Percentiles rank a stretch among this genome's conserved stretches.
phyloP scores from a whole-genome alignment of 768 basidiomycete species.

The Naganishia antarctica region DNA sequence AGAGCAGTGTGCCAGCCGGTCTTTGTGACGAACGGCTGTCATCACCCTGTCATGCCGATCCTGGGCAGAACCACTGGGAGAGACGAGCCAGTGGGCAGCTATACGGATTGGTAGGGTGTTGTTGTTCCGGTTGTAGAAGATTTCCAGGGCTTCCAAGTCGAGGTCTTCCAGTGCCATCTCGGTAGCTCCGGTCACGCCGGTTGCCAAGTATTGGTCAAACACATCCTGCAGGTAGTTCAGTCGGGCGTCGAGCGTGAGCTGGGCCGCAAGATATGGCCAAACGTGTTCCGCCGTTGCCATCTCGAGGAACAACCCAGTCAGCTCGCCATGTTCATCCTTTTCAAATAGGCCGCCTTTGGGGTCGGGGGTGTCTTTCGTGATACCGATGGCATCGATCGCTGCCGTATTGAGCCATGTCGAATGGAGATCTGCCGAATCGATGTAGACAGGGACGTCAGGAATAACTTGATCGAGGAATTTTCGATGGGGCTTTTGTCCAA shows the following conservation, averaged over 20 bases:
- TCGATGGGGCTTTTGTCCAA: slow-evolving; percentile 22
- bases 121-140: slow-evolving; percentile 12
- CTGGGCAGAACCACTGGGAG: slow-evolving; percentile 16
- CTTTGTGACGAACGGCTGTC: slow-evolving; percentile 23
- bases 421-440: slow-evolving; percentile 33
- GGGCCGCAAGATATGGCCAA: slow-evolving; percentile 31
- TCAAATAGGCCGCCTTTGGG: slow-evolving; percentile 32
- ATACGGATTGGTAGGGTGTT: slow-evolving; percentile 28
- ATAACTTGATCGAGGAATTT: slow-evolving; percentile 29
- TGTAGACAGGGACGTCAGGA: slow-evolving; percentile 30
- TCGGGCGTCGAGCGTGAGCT: slow-evolving; percentile 19
- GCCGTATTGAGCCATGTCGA: slow-evolving; percentile 32
- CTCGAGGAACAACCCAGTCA: slow-evolving; percentile 33
- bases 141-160: slow-evolving; percentile 30
- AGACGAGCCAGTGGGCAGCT: slow-evolving; percentile 26
- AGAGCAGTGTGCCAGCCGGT: background rate
- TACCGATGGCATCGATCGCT: slow-evolving; percentile 28
- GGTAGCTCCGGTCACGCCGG: slow-evolving; percentile 29
- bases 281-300: slow-evolving; percentile 30
- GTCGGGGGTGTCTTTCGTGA: slow-evolving; percentile 19
- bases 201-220: slow-evolving; percentile 27
- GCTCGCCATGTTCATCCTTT: slow-evolving; percentile 28
- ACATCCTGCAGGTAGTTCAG: slow-evolving; percentile 13
- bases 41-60: slow-evolving; percentile 24
- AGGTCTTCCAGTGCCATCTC: slow-evolving; percentile 31